These are phyloP conservation scores for Colletotrichum karsti DNA, from an alignment of 2,329 filamentous ascomycete genomes.

Conservation along the genomic window DNA sequence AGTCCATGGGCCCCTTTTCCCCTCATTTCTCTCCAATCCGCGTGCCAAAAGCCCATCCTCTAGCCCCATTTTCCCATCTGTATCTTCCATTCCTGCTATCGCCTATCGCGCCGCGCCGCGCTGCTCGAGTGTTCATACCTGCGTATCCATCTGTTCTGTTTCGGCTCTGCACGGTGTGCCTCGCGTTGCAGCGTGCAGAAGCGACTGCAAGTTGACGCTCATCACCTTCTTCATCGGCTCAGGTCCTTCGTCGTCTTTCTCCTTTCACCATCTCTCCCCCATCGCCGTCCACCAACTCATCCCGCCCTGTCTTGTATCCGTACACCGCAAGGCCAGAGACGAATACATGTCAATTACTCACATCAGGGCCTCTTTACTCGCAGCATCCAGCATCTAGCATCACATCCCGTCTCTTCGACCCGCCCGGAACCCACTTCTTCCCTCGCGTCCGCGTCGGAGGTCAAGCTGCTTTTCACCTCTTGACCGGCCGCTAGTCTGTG, in stretches of 20 bases:
- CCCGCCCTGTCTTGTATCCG: not conserved
- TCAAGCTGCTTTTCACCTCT: conserved; percentile 19
- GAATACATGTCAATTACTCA: not conserved
- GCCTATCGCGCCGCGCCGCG: not conserved
- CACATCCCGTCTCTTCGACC: not conserved
- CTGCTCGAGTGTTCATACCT: not conserved
- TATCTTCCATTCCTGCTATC: not conserved
- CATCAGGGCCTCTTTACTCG: not conserved
- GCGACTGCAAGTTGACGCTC: conserved; percentile 5
- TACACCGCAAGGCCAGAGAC: not conserved
- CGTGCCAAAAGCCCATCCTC: not conserved
- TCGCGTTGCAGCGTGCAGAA: conserved; percentile 8
- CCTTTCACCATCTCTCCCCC: not conserved
- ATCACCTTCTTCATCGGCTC: not conserved
- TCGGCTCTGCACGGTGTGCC: not conserved
- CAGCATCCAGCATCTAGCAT: no score
- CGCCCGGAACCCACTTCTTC: conserved; percentile 24
- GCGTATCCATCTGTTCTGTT: not conserved
- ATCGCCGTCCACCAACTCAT: not conserved
- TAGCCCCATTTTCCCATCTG: not conserved
- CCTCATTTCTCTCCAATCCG: not conserved
- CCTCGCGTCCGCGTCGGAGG: conserved; percentile 20
- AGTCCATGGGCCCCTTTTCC: not conserved
- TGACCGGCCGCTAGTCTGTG: conserved; percentile 23
- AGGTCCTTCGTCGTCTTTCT: not conserved